phyloP scores from a whole-genome alignment of 768 basidiomycete genomes.

The Zangia roseola region DNA sequence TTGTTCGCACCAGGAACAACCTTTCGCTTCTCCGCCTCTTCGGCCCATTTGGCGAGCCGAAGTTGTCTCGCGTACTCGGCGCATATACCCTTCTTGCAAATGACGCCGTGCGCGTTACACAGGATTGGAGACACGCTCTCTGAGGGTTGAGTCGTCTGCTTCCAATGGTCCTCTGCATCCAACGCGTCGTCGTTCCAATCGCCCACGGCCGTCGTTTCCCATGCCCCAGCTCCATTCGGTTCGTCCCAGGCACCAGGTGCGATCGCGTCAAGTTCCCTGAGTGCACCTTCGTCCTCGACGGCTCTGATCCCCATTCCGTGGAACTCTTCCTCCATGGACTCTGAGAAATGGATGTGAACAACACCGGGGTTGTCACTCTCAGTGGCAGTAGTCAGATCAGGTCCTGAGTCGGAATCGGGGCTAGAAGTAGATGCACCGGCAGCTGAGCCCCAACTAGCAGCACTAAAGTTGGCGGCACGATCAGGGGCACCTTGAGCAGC shows the following conservation, averaged over 20 bases:
- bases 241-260: conserved; percentile 25
- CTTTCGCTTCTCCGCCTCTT: conserved; percentile 20
- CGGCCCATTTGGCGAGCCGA: conserved; percentile 15
- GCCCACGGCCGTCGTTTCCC: neutral
- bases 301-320: conserved; percentile 23
- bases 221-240: neutral
- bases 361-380: conserved; percentile 25
- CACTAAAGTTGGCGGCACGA: conserved; percentile 10
- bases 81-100: conserved; percentile 40
- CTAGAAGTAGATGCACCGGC: conserved; percentile 22
- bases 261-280: conserved; percentile 23
- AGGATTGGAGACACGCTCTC: conserved; percentile 8
- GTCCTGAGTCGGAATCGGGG: conserved; percentile 27
- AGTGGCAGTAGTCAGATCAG: conserved; percentile 22
- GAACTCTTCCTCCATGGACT: conserved; percentile 30
- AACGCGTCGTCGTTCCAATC: conserved; percentile 16
- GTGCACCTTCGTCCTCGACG: conserved; percentile 8
- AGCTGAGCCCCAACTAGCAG: conserved; percentile 25
- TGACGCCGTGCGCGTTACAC: conserved; percentile 33
- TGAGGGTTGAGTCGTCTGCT: neutral
- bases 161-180: conserved; percentile 28
- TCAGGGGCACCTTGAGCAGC: neutral
- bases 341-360: conserved; percentile 23
- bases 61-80: conserved; percentile 30
- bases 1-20: conserved; percentile 9